phyloP scores from a whole-genome alignment of 1,139 yeast genomes.

The Yamadazyma atlantica region DNA sequence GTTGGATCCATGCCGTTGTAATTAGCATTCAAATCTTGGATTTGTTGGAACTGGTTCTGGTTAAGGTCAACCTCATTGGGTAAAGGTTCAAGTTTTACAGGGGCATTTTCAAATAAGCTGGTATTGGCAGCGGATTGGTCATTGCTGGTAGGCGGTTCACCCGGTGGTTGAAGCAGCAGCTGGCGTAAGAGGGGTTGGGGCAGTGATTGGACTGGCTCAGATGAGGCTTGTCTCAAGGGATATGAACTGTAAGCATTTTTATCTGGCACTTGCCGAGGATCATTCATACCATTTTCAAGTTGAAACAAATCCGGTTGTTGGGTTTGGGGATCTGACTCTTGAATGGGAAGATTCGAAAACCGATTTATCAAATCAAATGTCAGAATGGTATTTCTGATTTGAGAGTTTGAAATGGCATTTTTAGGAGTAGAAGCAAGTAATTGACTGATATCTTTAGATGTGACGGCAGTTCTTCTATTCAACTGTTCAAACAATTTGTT shows the following conservation, averaged over 20 bases:
- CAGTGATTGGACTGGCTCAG: not conserved
- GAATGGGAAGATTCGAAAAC: constrained; percentile 14
- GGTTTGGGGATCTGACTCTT: not conserved
- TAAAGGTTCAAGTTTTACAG: too few species aligned
- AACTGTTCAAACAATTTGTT: constrained; percentile 81
- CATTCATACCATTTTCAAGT: not conserved
- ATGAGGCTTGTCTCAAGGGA: not conserved
- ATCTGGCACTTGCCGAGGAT: not conserved
- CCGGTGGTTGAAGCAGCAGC: too few species aligned
- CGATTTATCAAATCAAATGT: constrained; percentile 38
- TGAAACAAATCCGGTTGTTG: not conserved
- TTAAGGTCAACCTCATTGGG: too few species aligned
- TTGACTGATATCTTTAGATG: constrained; percentile 25
- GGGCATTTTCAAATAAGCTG: too few species aligned
- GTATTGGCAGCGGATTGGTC: too few species aligned
- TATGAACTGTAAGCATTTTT: not conserved
- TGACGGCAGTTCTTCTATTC: constrained; percentile 61
- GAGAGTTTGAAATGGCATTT: constrained; percentile 12
- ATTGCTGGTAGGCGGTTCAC: too few species aligned
- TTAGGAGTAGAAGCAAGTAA: constrained; percentile 9
- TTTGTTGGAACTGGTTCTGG: not conserved
- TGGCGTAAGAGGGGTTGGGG: too few species aligned
- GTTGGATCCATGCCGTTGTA: not conserved
- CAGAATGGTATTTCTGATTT: constrained; percentile 29
- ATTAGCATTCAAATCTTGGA: not conserved